Percentiles rank a stretch among this genome's conserved stretches.
These are phyloP conservation scores for Trematosphaeria pertusa DNA, from an alignment of 2,329 filamentous ascomycete genomes.

Conservation along the genomic window DNA sequence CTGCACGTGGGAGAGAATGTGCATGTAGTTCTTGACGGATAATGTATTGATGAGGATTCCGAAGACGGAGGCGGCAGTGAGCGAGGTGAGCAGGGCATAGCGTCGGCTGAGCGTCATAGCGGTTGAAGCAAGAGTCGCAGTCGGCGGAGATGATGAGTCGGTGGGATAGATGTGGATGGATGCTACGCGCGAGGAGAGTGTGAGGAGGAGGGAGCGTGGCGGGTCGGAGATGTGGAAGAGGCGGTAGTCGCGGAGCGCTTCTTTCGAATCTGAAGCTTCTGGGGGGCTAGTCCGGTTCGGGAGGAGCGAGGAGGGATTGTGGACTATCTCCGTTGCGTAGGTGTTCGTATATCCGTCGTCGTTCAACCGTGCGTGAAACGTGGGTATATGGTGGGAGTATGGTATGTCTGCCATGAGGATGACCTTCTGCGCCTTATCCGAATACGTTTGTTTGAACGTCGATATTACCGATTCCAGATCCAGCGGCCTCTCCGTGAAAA, in stretches of 20 bases:
- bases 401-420: conserved; percentile 90
- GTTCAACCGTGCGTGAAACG: conserved; percentile 62
- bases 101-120: conserved; percentile 75
- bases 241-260: conserved; percentile 69
- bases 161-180: conserved; percentile 80
- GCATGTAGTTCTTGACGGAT: conserved; percentile 87
- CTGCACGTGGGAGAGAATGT: conserved; percentile 77
- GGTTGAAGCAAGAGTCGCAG: conserved; percentile 58
- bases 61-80: conserved; percentile 82
- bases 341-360: conserved; percentile 72
- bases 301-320: conserved; percentile 79
- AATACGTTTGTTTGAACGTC: conserved; percentile 74
- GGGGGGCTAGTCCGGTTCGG: conserved; percentile 79
- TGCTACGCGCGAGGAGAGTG: conserved; percentile 80
- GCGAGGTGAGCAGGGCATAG: conserved; percentile 83
- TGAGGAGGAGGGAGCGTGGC: conserved; percentile 82
- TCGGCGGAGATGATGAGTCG: conserved; percentile 36
- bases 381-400: conserved; percentile 76
- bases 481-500: conserved; percentile 80
- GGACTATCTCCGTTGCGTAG: conserved; percentile 73
- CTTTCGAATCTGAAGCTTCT: conserved; percentile 53
- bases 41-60: conserved; percentile 97
- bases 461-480: conserved; percentile 64
- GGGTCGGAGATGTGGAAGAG: conserved; percentile 87
- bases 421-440: conserved; percentile 67